phyloP scores from a whole-genome alignment of 2,329 filamentous ascomycete genomes.

The Coniochaeta pulveracea region DNA sequence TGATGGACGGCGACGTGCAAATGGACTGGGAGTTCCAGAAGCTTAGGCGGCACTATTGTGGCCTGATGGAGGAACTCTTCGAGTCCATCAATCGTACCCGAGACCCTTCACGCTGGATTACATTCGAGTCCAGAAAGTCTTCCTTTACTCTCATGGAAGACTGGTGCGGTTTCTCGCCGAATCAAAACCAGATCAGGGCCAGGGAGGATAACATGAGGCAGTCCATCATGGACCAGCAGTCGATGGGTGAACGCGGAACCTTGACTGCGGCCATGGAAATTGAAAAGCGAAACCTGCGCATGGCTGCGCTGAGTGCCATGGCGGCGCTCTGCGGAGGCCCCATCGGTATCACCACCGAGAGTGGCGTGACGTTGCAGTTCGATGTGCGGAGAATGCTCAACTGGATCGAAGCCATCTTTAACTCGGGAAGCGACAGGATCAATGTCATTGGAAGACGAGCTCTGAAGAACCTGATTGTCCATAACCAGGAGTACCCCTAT shows the following conservation, averaged over 20 bases:
- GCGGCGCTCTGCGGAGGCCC: slow-evolving; percentile 80
- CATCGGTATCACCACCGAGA: slow-evolving; percentile 79
- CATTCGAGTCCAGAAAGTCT: slow-evolving; percentile 91
- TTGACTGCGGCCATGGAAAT: slow-evolving; percentile 90
- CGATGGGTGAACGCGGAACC: slow-evolving; percentile 62
- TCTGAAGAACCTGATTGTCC: slow-evolving; percentile 76
- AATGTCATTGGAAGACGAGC: slow-evolving; percentile 83
- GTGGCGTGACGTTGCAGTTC: slow-evolving; percentile 78
- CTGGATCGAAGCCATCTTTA: slow-evolving; percentile 95
- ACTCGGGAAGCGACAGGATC: slow-evolving; percentile 80
- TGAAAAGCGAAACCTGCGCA: slow-evolving; percentile 85
- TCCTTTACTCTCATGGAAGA: slow-evolving; percentile 97
- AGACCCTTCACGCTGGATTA: slow-evolving; percentile 88
- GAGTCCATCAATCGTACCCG: slow-evolving; percentile 79
- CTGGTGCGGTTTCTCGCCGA: slow-evolving; percentile 96
- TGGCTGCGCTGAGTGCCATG: slow-evolving; percentile 90
- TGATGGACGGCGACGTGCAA: slow-evolving; percentile 91
- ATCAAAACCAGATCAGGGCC: slow-evolving; percentile 69
- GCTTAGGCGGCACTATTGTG: slow-evolving; percentile 85
- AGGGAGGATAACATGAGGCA: slow-evolving; percentile 82
- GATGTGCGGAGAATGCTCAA: slow-evolving; percentile 85
- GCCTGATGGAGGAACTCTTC: slow-evolving; percentile 84
- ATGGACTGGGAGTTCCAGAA: slow-evolving; percentile 92
- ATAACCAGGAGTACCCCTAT: slow-evolving; percentile 80
- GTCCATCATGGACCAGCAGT: slow-evolving; percentile 70